Conservation (phyloP, 1,139 yeast species). For the Kluyveromyces sp. region DNA sequence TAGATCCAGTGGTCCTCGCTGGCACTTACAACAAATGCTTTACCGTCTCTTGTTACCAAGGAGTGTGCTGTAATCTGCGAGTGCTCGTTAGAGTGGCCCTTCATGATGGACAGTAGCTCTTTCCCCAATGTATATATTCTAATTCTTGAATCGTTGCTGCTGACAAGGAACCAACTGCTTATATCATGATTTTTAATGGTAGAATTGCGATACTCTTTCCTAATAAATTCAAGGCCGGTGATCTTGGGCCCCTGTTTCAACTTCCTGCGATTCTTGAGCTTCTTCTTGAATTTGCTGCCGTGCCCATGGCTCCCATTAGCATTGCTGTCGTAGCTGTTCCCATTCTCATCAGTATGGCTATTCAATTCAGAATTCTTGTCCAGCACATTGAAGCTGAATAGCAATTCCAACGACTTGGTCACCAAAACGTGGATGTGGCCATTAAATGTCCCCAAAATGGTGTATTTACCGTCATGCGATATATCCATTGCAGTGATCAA, state of each 20-base stretch:
- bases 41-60: conserved; percentile 1
- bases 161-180: conserved; percentile 15
- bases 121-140: conserved; percentile 56
- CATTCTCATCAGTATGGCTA: neutral
- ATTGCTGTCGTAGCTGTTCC: no score
- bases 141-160: conserved; percentile 64
- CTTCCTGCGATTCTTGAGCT: conserved; percentile 4
- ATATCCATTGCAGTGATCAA: conserved; percentile 25
- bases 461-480: conserved; percentile 43
- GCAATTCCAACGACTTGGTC: conserved; percentile 54
- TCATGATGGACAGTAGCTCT: conserved; percentile 57
- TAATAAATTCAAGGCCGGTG: conserved; percentile 41
- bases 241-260: conserved; percentile 38
- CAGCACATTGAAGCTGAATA: conserved; percentile 48
- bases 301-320: neutral
- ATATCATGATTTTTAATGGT: neutral
- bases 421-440: conserved; percentile 61
- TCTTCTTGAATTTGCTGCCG: neutral
- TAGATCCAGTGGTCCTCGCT: conserved; percentile 40
- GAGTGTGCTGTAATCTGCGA: conserved; percentile 58
- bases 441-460: conserved; percentile 74
- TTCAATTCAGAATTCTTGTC: conserved; percentile 24
- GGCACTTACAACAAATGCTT: conserved; percentile 35
- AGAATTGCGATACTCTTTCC: conserved; percentile 14
- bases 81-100: conserved; percentile 63